Conservation (phyloP, 2,329 filamentous ascomycete species). For the Myotisia sp. region DNA sequence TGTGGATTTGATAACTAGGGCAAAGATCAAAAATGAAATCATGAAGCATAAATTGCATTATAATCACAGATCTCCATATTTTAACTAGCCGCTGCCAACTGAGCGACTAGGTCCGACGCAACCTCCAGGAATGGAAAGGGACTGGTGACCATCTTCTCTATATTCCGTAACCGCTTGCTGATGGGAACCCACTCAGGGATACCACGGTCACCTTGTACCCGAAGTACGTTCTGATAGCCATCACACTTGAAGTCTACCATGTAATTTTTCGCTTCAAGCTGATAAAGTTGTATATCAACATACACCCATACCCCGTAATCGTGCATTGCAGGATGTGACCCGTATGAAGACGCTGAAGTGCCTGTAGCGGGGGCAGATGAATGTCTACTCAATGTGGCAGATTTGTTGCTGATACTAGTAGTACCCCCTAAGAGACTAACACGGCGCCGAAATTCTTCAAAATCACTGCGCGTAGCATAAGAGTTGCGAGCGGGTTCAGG, state of each 20-base stretch:
- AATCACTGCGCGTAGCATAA: slow-evolving; percentile 28
- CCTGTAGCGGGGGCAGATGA: slow-evolving; percentile 15
- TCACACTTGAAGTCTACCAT: slow-evolving; percentile 98
- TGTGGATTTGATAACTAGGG: neutral
- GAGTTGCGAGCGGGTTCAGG: slow-evolving; percentile 30
- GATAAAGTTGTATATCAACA: slow-evolving; percentile 90
- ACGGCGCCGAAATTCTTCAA: slow-evolving; percentile 28
- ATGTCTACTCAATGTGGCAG: too few relatives aligned
- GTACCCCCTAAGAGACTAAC: slow-evolving; percentile 23
- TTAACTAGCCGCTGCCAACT: slow-evolving; percentile 67
- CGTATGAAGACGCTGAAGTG: slow-evolving; percentile 21
- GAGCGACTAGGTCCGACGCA: slow-evolving; percentile 80
- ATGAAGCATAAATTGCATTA: too few relatives aligned
- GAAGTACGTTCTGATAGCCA: slow-evolving; percentile 79
- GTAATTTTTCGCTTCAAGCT: slow-evolving; percentile 82
- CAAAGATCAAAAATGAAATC: neutral
- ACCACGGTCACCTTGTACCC: slow-evolving; percentile 22
- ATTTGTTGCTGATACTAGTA: slow-evolving; percentile 22
- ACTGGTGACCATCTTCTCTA: slow-evolving; percentile 89
- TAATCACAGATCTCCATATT: too few relatives aligned
- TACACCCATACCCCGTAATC: slow-evolving; percentile 76
- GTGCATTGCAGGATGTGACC: slow-evolving; percentile 31
- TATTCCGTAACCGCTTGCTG: slow-evolving; percentile 41
- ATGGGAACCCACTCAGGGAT: slow-evolving; percentile 35
- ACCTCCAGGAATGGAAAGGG: slow-evolving; percentile 94